Evolutionary conservation across 169 alveolate species (phyloP).

Genomic region (Hepatocystis sp.): DNA sequence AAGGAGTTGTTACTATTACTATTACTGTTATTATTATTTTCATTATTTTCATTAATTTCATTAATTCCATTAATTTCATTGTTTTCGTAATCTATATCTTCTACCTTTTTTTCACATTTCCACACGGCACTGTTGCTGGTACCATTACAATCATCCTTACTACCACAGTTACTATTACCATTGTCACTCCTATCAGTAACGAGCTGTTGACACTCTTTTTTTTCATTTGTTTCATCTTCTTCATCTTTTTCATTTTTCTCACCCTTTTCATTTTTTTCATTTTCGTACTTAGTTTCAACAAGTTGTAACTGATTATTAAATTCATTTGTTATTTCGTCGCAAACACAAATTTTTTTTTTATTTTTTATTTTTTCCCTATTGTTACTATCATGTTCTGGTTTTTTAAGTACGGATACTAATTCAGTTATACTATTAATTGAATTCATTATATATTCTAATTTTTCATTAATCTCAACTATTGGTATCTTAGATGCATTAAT

Average conservation of each 20-base stretch:
- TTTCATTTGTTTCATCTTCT: no score
- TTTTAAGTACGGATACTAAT: neutral
- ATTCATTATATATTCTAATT: conserved; percentile 50
- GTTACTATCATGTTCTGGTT: neutral
- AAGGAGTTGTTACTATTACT: no score
- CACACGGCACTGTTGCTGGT: neutral
- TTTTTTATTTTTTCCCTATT: no score
- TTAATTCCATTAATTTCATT: neutral
- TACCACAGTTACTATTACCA: no score
- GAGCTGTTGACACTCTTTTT: no score
- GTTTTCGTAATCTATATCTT: neutral
- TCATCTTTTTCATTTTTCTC: neutral
- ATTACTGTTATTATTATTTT: no score
- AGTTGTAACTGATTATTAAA: neutral
- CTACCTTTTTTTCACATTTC: neutral
- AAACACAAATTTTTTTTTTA: no score
- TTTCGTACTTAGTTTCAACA: conserved; percentile 1
- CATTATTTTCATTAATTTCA: neutral
- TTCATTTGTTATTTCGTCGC: neutral
- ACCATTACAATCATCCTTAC: neutral
- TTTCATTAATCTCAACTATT: conserved; percentile 30
- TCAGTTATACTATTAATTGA: conserved; percentile 60
- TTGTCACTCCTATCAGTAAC: no score
- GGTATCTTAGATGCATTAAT: conserved; percentile 1
- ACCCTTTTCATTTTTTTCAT: neutral